These are phyloP conservation scores for Arctium minus DNA, from an alignment of 129 eudicot genomes.

Conservation along the genomic window DNA sequence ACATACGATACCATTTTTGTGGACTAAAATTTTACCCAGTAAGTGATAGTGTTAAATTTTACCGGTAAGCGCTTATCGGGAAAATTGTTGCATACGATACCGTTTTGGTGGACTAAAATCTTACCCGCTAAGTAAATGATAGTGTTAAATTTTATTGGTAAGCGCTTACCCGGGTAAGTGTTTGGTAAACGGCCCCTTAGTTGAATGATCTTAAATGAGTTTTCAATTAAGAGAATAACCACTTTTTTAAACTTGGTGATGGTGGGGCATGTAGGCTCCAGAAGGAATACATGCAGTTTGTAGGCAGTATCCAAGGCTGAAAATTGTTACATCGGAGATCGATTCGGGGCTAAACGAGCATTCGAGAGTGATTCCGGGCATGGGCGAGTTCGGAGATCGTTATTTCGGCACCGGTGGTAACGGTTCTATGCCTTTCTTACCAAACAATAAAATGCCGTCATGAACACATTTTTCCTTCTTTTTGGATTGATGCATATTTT, in stretches of 20 bases:
- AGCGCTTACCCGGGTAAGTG: too few relatives aligned
- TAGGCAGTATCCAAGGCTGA: conserved; percentile 64
- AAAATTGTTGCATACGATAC: too few relatives aligned
- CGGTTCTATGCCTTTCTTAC: conserved; percentile 18
- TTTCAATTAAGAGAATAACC: not conserved
- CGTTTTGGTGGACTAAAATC: too few relatives aligned
- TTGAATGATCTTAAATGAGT: not conserved
- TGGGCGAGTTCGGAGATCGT: conserved; percentile 96
- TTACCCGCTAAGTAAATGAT: too few relatives aligned
- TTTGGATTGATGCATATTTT: not conserved
- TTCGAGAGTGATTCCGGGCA: conserved; percentile 75
- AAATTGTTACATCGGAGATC: conserved; percentile 89
- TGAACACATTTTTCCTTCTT: not conserved
- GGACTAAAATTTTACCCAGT: too few relatives aligned
- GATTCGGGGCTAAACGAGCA: conserved; percentile 55
- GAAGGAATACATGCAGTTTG: conserved; percentile 82
- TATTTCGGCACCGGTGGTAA: conserved; percentile 69
- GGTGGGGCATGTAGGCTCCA: conserved; percentile 58
- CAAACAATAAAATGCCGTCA: conserved; percentile 2
- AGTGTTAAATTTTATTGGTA: too few relatives aligned
- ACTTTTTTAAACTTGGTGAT: not conserved
- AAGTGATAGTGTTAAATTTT: too few relatives aligned
- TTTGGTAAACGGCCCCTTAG: too few relatives aligned
- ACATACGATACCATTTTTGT: too few relatives aligned
- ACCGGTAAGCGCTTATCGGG: too few relatives aligned